Conservation (phyloP, 768 basidiomycete genomes). For the Cytidiella melzeri region DNA sequence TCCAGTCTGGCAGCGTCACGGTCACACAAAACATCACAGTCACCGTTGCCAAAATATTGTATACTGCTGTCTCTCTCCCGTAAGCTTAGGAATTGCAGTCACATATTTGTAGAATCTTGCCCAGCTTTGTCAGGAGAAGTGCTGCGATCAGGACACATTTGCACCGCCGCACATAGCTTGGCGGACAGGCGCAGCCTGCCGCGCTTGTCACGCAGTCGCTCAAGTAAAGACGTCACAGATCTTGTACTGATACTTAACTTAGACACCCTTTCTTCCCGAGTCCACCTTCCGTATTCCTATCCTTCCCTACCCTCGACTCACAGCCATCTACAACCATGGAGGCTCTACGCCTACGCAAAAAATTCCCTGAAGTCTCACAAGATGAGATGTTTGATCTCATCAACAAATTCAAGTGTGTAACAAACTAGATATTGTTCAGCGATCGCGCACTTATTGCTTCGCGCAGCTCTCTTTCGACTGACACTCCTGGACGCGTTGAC, state of each 20-base stretch:
- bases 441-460: constrained; percentile 1
- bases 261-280: neutral
- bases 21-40: constrained; percentile 4
- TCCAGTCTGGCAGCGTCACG: neutral
- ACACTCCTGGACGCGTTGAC: constrained; percentile 76
- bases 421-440: neutral
- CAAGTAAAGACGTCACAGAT: constrained; percentile 7
- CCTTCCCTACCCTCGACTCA: no score
- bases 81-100: no score
- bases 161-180: constrained; percentile 6
- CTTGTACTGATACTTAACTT: neutral
- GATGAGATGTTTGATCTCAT: constrained; percentile 96
- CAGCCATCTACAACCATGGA: constrained; percentile 52
- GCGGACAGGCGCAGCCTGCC: neutral
- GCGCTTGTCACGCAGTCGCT: neutral
- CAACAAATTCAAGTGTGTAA: constrained; percentile 89
- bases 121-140: no score
- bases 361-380: constrained; percentile 83
- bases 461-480: constrained; percentile 63
- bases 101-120: no score
- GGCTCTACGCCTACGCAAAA: constrained; percentile 81
- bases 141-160: neutral
- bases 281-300: neutral
- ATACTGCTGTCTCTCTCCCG: no score
- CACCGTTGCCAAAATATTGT: no score